phyloP scores from a whole-genome alignment of 176 grass and related monocot species.

The Lolium multiflorum region DNA sequence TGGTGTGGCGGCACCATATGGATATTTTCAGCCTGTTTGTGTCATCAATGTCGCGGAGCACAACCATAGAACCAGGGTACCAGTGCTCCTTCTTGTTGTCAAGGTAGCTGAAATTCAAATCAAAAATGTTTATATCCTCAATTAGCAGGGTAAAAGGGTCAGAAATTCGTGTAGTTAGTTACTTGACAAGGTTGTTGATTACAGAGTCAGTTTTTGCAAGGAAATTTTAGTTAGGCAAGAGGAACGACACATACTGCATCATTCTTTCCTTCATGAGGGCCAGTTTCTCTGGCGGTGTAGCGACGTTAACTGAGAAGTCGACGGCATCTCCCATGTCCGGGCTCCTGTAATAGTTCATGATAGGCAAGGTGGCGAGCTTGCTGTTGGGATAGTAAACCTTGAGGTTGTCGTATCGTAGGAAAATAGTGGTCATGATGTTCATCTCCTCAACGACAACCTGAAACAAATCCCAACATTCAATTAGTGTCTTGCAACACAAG shows the following conservation, averaged over 20 bases:
- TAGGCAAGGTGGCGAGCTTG: constrained; percentile 66
- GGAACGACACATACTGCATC: constrained; percentile 55
- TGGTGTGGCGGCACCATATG: constrained; percentile 91
- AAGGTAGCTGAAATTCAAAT: constrained; percentile 62
- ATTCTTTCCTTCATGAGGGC: constrained; percentile 88
- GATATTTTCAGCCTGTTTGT: constrained; percentile 78
- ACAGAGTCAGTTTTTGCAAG: background rate
- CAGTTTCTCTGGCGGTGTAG: constrained; percentile 79
- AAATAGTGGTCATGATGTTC: constrained; percentile 96
- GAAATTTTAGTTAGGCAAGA: background rate
- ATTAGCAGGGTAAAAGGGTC: no score
- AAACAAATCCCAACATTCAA: constrained; percentile 20
- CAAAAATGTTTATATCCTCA: background rate
- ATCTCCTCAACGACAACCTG: constrained; percentile 96
- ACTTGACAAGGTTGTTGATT: background rate
- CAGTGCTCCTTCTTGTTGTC: constrained; percentile 96
- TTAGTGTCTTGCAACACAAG: background rate
- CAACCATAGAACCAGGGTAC: constrained; percentile 77
- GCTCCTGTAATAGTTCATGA: constrained; percentile 97
- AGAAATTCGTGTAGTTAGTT: background rate
- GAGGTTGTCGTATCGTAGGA: constrained; percentile 90
- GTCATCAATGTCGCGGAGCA: constrained; percentile 82
- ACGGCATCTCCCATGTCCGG: constrained; percentile 95
- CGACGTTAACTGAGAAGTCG: constrained; percentile 81
- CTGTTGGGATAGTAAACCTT: constrained; percentile 93